Percentiles rank a stretch among this genome's conserved stretches.
These are phyloP conservation scores for Schizosaccharomyces osmophilus DNA, from an alignment of 805 yeast genomes.

Conservation along the genomic window DNA sequence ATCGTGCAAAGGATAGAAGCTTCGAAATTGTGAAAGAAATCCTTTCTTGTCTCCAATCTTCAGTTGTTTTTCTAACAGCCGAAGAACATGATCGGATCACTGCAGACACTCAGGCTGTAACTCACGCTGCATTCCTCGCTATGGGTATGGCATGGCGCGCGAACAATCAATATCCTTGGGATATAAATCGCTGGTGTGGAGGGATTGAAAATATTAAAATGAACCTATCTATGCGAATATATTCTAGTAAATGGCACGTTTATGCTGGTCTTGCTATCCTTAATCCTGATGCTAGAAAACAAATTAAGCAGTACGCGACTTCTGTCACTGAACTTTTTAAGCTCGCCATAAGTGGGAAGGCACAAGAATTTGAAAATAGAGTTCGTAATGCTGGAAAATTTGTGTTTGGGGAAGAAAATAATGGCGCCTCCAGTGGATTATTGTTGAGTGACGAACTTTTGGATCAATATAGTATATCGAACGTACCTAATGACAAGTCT, in stretches of 20 bases:
- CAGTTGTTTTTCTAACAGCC: conserved; percentile 54
- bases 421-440: conserved; percentile 24
- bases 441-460: conserved; percentile 56
- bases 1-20: conserved; percentile 33
- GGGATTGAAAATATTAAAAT: conserved; percentile 91
- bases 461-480: conserved; percentile 55
- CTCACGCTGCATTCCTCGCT: conserved; percentile 87
- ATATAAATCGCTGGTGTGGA: conserved; percentile 59
- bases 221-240: conserved; percentile 75
- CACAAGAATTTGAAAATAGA: conserved; percentile 32
- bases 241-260: conserved; percentile 89
- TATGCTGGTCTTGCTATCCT: conserved; percentile 93
- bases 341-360: conserved; percentile 49
- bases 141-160: conserved; percentile 95
- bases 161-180: conserved; percentile 73
- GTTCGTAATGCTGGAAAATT: conserved; percentile 40
- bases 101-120: conserved; percentile 95
- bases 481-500: conserved; percentile 36
- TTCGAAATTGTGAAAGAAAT: conserved; percentile 37
- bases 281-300: conserved; percentile 81
- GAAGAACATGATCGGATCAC: conserved; percentile 81
- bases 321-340: conserved; percentile 66
- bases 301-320: conserved; percentile 67
- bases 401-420: conserved; percentile 39
- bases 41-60: conserved; percentile 52